Conservation (phyloP, 306 rosid genomes). For the Pyrus pyrifolia region DNA sequence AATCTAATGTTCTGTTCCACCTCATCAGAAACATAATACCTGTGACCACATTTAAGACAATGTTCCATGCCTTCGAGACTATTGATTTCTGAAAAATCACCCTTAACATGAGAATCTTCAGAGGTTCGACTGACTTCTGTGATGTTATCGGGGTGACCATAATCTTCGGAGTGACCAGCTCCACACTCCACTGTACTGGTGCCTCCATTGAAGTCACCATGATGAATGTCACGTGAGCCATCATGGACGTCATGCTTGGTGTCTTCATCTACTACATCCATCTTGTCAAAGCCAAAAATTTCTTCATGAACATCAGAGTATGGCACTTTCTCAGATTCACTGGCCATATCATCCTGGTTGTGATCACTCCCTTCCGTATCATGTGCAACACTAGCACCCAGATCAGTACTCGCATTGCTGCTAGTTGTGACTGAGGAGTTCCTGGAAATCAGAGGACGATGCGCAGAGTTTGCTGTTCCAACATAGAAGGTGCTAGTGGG, state of each 20-base stretch:
- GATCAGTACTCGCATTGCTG: constrained; percentile 71
- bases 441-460: constrained; percentile 65
- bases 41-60: constrained; percentile 57
- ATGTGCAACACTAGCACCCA: constrained; percentile 41
- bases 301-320: constrained; percentile 58
- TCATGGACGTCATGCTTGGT: constrained; percentile 22
- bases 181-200: constrained; percentile 17
- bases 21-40: constrained; percentile 25
- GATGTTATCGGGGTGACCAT: constrained; percentile 14
- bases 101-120: constrained; percentile 33
- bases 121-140: constrained; percentile 31
- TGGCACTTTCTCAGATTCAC: constrained; percentile 45
- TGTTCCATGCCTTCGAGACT: constrained; percentile 27
- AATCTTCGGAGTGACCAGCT: constrained; percentile 27
- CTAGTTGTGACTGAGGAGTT: constrained; percentile 71
- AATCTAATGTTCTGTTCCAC: constrained; percentile 28
- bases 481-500: constrained; percentile 68
- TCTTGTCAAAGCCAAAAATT: constrained; percentile 64
- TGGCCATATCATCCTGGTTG: constrained; percentile 51
- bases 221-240: constrained; percentile 25
- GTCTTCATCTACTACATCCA: constrained; percentile 45
- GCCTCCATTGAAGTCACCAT: constrained; percentile 22
- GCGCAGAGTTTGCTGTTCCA: constrained; percentile 57
- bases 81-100: constrained; percentile 31
- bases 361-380: constrained; percentile 61